Evolutionary conservation across 441 rosid species (phyloP).

Genomic region (Kokia cookei): DNA sequence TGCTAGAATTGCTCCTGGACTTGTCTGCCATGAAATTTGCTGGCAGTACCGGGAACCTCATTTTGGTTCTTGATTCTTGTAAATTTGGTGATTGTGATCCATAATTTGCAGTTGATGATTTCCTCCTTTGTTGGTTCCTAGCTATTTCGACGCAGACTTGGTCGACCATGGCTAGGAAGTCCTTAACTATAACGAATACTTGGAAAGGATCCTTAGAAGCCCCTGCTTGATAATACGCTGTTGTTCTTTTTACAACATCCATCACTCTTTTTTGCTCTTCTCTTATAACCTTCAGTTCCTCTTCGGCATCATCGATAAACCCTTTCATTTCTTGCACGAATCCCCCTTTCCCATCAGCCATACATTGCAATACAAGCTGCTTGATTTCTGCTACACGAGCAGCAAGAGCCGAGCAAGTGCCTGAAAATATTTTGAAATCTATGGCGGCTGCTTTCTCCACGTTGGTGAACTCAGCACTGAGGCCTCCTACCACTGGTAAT

Average conservation of each 20-base stretch:
- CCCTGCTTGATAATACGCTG: slow-evolving; percentile 79
- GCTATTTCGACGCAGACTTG: slow-evolving; percentile 65
- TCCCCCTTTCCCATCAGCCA: slow-evolving; percentile 32
- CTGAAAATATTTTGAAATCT: slow-evolving; percentile 46
- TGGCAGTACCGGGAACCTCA: slow-evolving; percentile 72
- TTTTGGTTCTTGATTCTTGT: slow-evolving; percentile 30
- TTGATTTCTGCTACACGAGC: slow-evolving; percentile 42
- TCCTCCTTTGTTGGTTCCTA: slow-evolving; percentile 54
- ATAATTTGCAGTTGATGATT: slow-evolving; percentile 10
- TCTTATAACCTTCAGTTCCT: slow-evolving; percentile 40
- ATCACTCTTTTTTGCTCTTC: slow-evolving; percentile 51
- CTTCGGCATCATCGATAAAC: slow-evolving; percentile 55
- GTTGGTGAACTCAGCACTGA: slow-evolving; percentile 61
- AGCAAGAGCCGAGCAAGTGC: slow-evolving; percentile 44
- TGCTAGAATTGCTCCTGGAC: slow-evolving; percentile 38
- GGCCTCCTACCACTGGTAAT: slow-evolving; percentile 76
- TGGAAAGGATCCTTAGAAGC: slow-evolving; percentile 58
- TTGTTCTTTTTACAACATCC: slow-evolving; percentile 62
- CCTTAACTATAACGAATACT: slow-evolving; percentile 63
- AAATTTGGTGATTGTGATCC: slow-evolving; percentile 31
- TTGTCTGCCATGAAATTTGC: slow-evolving; percentile 45
- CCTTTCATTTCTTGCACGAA: slow-evolving; percentile 56
- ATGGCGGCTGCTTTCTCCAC: slow-evolving; percentile 74
- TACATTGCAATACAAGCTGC: slow-evolving; percentile 26
- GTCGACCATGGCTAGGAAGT: slow-evolving; percentile 82